Base-by-base conservation (phyloP, 140 eudicot genomes). In the Senecio squalidus region DNA sequence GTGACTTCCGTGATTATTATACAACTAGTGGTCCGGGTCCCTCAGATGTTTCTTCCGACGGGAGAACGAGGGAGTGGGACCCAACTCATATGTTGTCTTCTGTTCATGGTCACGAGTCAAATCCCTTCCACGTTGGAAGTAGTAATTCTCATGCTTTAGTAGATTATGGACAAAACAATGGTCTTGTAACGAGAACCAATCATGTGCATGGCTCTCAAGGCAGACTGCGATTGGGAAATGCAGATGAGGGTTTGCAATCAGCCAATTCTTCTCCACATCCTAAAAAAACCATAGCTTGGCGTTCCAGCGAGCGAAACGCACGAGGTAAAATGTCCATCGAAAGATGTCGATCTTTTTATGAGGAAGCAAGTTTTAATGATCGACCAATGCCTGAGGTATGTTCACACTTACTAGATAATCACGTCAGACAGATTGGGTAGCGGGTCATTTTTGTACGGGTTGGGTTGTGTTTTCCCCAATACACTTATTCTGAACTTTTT, bases 241-340 rank as follows among this genome's bases (percentile, higher is more conserved):
- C 79, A 34, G 80, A 78, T 73, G 94, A 85, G 21, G 75, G 78
- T 16, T 58, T 53, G 43, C 85, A 46, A 16, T 46, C 72, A 44
- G 69, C 13, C 15, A 60, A 44, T 68, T 49, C 84, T 47, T 69
- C 79, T 9, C 67, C 77, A 58, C 81, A 73, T 31, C 55, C 70
- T 27, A 73, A 84, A 59, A 57, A 83, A 2, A 56, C 64, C 24
- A 8, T 55, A 22, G 68, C 72, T 22, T 62, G 70, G 75, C 86
- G 74, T 7, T 67, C 59, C 31, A 44, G 71, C 58, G 81, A 85
- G 46, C 69, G 82, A 66, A 75, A 62, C 66, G 82, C 74, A 17
- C 76, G 80, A 55, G 3, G 71, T 45, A 71, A 74, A 74, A 50
- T 69, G 23, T 68, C 76, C 29, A 50, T 51, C 51, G 88, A 81